phyloP scores from a whole-genome alignment of 164 flowering plant species.

The Magnolia changhungtana region DNA sequence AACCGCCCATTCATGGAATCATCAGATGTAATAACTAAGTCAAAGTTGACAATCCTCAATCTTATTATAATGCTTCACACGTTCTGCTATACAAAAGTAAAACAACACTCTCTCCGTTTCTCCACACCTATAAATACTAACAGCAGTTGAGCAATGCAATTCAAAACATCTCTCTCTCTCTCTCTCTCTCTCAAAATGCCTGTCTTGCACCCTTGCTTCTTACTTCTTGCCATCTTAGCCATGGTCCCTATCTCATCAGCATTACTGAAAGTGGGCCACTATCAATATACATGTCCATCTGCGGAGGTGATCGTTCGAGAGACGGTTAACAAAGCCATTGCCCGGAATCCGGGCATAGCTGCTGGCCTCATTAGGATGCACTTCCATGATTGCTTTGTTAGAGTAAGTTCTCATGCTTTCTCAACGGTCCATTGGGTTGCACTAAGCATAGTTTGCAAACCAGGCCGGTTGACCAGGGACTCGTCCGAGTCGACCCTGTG shows the following conservation, averaged over 20 bases:
- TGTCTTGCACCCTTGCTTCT: background rate
- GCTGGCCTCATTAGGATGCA: conserved; percentile 64
- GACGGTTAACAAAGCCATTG: conserved; percentile 35
- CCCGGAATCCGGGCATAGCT: conserved; percentile 45
- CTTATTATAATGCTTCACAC: background rate
- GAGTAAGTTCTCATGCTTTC: conserved; percentile 25
- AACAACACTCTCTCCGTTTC: background rate
- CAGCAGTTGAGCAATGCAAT: background rate
- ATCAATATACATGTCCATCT: conserved; percentile 16
- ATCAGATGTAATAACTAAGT: background rate
- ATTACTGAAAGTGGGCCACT: conserved; percentile 19
- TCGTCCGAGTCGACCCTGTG: background rate
- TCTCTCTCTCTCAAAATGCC: background rate
- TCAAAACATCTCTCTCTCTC: background rate
- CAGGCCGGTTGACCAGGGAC: background rate
- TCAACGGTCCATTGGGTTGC: background rate
- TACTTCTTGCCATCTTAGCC: background rate
- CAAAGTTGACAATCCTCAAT: background rate
- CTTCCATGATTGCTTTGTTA: conserved; percentile 70
- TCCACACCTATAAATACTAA: background rate
- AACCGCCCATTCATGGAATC: background rate
- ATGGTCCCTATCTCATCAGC: background rate
- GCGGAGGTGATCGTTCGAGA: conserved; percentile 23
- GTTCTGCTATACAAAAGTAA: background rate
- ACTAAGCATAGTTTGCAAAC: background rate